These are phyloP conservation scores for Orbilia blumenaviensis DNA, from an alignment of 2,329 filamentous ascomycete genomes.

Conservation along the genomic window DNA sequence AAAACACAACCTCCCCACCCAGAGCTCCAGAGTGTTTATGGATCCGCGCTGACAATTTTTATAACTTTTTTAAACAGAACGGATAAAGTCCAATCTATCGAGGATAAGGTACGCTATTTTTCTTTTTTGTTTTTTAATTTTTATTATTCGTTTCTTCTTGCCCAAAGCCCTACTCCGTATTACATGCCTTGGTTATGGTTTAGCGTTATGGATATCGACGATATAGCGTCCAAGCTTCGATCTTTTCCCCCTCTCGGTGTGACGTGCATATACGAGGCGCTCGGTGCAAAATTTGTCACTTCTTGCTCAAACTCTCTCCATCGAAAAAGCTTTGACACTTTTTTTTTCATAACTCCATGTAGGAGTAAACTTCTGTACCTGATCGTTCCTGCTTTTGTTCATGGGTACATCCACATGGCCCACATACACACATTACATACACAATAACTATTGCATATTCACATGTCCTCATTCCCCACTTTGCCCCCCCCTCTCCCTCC, in stretches of 20 bases:
- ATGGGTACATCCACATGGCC: not conserved
- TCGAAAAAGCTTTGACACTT: not conserved
- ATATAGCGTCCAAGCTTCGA: not conserved
- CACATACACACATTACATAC: not conserved
- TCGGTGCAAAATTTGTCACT: not conserved
- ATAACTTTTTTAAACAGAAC: constrained; percentile 42
- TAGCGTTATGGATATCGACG: not conserved
- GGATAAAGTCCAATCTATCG: constrained; percentile 53
- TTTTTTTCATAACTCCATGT: not conserved
- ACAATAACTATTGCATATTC: too few species aligned
- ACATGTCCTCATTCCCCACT: not conserved
- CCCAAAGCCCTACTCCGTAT: not conserved
- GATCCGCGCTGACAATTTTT: constrained; percentile 15
- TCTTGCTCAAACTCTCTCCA: not conserved
- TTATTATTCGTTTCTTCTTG: not conserved
- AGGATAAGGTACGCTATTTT: constrained; percentile 49
- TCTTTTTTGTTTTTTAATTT: not conserved
- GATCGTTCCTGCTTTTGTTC: not conserved
- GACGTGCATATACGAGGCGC: not conserved
- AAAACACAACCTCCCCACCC: too few species aligned
- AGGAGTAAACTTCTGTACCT: not conserved
- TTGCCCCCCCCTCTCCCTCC: not conserved
- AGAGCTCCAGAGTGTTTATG: not conserved
- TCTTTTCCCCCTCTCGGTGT: not conserved
- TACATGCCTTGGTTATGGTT: not conserved